Evolutionary conservation across 2,329 filamentous ascomycete genomes (phyloP).

Genomic region (Claviceps sp.): DNA sequence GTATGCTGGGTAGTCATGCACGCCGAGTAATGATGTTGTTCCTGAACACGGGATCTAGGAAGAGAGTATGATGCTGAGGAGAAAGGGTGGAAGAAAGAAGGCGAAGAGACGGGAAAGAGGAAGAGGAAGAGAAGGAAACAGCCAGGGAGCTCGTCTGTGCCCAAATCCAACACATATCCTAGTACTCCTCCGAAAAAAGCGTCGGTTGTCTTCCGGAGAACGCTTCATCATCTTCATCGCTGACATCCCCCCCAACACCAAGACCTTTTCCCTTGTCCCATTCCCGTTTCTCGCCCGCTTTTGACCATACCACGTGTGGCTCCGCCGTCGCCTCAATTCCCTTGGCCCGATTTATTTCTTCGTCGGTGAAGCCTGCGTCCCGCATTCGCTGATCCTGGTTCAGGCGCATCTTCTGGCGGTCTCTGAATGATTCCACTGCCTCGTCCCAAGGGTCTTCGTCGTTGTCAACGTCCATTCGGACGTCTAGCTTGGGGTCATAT

Average conservation of each 20-base stretch:
- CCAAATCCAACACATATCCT: not conserved
- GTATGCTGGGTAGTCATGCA: no score
- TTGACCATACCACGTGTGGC: conserved; percentile 56
- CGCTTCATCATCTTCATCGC: not conserved
- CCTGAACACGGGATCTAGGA: no score
- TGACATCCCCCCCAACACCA: not conserved
- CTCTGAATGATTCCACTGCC: conserved; percentile 62
- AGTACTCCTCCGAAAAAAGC: conserved; percentile 8
- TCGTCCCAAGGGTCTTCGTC: conserved; percentile 61
- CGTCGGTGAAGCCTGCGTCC: conserved; percentile 65
- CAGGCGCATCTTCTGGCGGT: conserved; percentile 65
- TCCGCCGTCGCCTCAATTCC: conserved; percentile 46
- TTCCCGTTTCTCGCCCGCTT: conserved; percentile 48
- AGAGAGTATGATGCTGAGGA: no score
- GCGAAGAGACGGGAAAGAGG: no score
- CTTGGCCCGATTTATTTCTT: conserved; percentile 50
- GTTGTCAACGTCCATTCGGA: conserved; percentile 31
- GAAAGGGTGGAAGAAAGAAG: no score
- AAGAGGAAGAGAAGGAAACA: not conserved
- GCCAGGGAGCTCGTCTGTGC: not conserved
- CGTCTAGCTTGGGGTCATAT: conserved; percentile 45
- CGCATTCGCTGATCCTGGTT: conserved; percentile 64
- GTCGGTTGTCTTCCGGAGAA: not conserved
- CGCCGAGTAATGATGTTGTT: no score
- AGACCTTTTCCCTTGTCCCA: conserved; percentile 44